These are phyloP conservation scores for Hericium erinaceus DNA, from an alignment of 768 basidiomycete genomes.

Conservation along the genomic window DNA sequence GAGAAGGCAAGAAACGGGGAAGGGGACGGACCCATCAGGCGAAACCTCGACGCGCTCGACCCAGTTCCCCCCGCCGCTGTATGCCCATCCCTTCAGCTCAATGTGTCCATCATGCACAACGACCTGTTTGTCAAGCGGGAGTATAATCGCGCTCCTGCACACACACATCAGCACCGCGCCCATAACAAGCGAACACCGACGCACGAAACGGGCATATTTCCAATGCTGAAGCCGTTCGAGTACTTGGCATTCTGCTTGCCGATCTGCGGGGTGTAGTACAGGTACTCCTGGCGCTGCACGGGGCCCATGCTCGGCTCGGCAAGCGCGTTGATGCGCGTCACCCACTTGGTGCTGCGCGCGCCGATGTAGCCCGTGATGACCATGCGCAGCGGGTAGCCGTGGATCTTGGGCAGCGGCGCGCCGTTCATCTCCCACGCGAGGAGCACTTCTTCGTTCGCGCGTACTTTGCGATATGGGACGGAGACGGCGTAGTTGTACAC, in stretches of 20 bases:
- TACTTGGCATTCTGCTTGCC: slow-evolving; percentile 45
- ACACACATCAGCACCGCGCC: background rate
- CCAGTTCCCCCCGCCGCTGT: slow-evolving; percentile 37
- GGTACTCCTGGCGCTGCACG: slow-evolving; percentile 43
- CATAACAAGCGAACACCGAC: slow-evolving; percentile 14
- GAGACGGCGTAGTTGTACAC: slow-evolving; percentile 39
- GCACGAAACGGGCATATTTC: slow-evolving; percentile 50
- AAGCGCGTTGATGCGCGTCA: slow-evolving; percentile 42
- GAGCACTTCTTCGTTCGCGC: slow-evolving; percentile 36
- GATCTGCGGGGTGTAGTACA: slow-evolving; percentile 43
- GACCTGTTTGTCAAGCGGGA: slow-evolving; percentile 33
- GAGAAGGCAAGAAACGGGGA: too few species aligned
- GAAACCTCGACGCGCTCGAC: slow-evolving; percentile 49
- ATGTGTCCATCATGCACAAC: slow-evolving; percentile 41
- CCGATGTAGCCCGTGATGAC: slow-evolving; percentile 48
- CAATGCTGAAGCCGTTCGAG: slow-evolving; percentile 48
- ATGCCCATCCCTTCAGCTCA: slow-evolving; percentile 26
- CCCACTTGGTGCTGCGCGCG: slow-evolving; percentile 45
- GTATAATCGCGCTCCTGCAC: slow-evolving; percentile 39
- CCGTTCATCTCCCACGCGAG: slow-evolving; percentile 49
- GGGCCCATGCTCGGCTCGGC: slow-evolving; percentile 40
- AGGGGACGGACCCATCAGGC: slow-evolving; percentile 21
- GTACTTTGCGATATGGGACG: slow-evolving; percentile 40
- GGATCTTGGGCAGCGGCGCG: slow-evolving; percentile 38
- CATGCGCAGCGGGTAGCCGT: slow-evolving; percentile 40